phyloP scores from a whole-genome alignment of 768 basidiomycete species.

The Coprinopsis marcescibilis region DNA sequence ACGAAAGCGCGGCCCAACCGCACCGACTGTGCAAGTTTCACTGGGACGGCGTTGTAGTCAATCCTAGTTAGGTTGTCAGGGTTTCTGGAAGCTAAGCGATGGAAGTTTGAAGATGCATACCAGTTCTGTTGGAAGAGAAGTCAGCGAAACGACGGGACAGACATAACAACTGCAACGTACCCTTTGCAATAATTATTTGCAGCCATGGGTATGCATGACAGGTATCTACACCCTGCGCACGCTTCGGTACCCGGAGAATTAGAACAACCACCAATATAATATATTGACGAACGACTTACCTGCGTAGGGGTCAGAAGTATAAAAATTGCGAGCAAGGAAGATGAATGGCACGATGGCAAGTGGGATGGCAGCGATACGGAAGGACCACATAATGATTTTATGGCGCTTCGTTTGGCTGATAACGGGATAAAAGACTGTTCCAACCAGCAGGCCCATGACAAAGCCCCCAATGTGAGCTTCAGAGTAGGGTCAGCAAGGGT shows the following conservation, averaged over 20 bases:
- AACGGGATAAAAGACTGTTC: constrained; percentile 83
- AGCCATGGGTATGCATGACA: constrained; percentile 82
- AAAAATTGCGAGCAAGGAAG: constrained; percentile 83
- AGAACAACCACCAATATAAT: background rate
- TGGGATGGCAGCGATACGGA: constrained; percentile 70
- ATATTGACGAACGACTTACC: constrained; percentile 39
- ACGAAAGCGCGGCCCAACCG: no score
- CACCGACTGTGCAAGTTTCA: no score
- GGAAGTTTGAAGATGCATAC: constrained; percentile 17
- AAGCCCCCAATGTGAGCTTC: constrained; percentile 85
- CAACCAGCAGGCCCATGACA: constrained; percentile 76
- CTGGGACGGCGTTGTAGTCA: no score
- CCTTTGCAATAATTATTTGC: constrained; percentile 66
- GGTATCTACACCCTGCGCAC: constrained; percentile 81
- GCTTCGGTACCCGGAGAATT: constrained; percentile 35
- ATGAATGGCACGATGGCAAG: constrained; percentile 77
- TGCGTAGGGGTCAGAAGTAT: constrained; percentile 78
- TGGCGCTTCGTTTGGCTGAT: constrained; percentile 78
- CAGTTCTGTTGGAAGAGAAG: constrained; percentile 23
- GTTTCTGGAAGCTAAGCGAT: background rate
- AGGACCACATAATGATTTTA: constrained; percentile 61
- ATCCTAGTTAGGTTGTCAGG: background rate
- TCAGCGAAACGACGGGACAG: background rate
- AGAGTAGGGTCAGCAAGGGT: constrained; percentile 8
- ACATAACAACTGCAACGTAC: constrained; percentile 25